phyloP scores from a whole-genome alignment of 257 asterid species.

The Solanum rostratum region DNA sequence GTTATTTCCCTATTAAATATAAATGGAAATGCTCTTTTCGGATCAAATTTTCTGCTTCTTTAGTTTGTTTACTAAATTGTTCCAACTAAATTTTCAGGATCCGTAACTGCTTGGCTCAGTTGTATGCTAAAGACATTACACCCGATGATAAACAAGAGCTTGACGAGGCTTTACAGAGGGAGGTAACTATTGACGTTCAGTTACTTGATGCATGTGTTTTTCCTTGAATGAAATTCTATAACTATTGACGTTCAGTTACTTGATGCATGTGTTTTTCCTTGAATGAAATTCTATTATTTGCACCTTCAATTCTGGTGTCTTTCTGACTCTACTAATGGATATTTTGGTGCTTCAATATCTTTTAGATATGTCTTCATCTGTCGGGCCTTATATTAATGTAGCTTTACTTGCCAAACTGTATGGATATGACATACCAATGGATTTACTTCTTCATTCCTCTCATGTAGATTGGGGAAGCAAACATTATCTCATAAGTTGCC shows the following conservation, averaged over 20 bases:
- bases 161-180: slow-evolving; percentile 46
- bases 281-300: not conserved
- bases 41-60: not conserved
- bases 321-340: not conserved
- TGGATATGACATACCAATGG: not conserved
- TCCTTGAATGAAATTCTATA: not conserved
- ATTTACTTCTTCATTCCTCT: not conserved
- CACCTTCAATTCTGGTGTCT: not conserved
- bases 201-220: not conserved
- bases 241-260: not conserved
- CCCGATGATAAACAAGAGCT: slow-evolving; percentile 45
- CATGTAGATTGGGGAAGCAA: not conserved
- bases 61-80: not conserved
- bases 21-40: not conserved
- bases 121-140: slow-evolving; percentile 35
- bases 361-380: not conserved
- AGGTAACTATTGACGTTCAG: slow-evolving; percentile 14
- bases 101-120: slow-evolving; percentile 41
- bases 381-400: not conserved
- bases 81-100: slow-evolving; percentile 12
- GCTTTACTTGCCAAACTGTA: not conserved
- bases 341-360: not conserved
- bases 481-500: not conserved
- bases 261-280: not conserved
- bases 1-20: not conserved